phyloP scores from a whole-genome alignment of 2,329 filamentous ascomycete genomes.

The Penicillium expansum region DNA sequence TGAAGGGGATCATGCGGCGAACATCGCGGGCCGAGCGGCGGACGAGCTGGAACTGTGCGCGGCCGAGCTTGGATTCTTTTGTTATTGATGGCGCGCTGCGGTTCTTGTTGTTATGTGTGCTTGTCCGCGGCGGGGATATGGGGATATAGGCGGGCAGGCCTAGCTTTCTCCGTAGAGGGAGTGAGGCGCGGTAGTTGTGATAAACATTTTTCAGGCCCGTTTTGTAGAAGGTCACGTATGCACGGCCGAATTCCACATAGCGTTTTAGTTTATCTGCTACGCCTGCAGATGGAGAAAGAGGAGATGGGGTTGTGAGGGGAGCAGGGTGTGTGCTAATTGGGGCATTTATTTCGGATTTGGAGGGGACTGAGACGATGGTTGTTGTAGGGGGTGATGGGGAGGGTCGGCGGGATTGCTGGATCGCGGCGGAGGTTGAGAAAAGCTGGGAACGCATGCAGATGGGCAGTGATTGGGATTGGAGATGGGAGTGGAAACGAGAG shows the following conservation, averaged over 20 bases:
- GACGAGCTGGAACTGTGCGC: slow-evolving; percentile 69
- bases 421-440: slow-evolving; percentile 21
- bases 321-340: slow-evolving; percentile 71
- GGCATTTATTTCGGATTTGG: slow-evolving; percentile 59
- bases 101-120: slow-evolving; percentile 12
- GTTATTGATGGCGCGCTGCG: slow-evolving; percentile 2
- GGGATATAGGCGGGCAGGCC: slow-evolving; percentile 36
- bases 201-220: slow-evolving; percentile 72
- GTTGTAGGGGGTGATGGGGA: slow-evolving; percentile 11
- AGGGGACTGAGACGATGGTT: slow-evolving; percentile 10
- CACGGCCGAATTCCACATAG: slow-evolving; percentile 59
- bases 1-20: slow-evolving; percentile 75
- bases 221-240: slow-evolving; percentile 85
- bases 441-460: background rate
- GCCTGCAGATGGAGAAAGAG: slow-evolving; percentile 45
- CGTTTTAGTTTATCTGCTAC: slow-evolving; percentile 37
- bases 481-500: background rate
- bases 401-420: slow-evolving; percentile 5
- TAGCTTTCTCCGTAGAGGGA: slow-evolving; percentile 33
- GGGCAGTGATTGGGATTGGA: background rate
- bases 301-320: slow-evolving; percentile 61
- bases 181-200: slow-evolving; percentile 55
- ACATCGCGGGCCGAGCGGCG: slow-evolving; percentile 69
- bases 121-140: slow-evolving; percentile 26
- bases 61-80: slow-evolving; percentile 44